Conservation (phyloP, 2,329 filamentous ascomycete genomes). For the Pseudovirgaria hyperparasitica region DNA sequence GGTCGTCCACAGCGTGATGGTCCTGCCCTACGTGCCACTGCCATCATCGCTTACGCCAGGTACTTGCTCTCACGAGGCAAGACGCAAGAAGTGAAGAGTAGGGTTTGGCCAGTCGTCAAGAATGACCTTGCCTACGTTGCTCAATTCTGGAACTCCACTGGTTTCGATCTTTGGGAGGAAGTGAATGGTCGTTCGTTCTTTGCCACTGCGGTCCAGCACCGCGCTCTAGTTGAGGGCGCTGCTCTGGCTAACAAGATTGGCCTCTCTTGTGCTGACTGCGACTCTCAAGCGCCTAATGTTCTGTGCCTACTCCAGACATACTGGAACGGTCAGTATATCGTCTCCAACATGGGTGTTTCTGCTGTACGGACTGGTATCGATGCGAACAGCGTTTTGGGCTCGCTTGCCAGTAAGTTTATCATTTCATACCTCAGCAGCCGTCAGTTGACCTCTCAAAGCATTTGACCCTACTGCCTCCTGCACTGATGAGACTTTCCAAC, state of each 20-base stretch:
- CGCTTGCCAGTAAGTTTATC: no score
- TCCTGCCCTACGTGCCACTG: constrained; percentile 61
- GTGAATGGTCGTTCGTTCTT: constrained; percentile 68
- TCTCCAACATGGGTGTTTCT: constrained; percentile 52
- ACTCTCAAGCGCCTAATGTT: constrained; percentile 53
- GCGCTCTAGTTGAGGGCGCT: constrained; percentile 51
- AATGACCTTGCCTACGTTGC: constrained; percentile 68
- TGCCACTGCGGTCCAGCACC: constrained; percentile 56
- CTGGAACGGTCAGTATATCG: constrained; percentile 54
- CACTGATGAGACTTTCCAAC: constrained; percentile 62
- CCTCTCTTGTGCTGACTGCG: constrained; percentile 46
- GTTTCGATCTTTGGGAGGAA: constrained; percentile 77
- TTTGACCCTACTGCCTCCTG: constrained; percentile 58
- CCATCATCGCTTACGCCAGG: constrained; percentile 59
- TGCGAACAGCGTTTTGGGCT: constrained; percentile 49
- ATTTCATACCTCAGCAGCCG: no score
- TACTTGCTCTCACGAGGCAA: constrained; percentile 56
- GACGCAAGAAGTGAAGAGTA: constrained; percentile 23
- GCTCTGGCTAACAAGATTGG: constrained; percentile 52
- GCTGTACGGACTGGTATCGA: constrained; percentile 56
- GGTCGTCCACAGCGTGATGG: constrained; percentile 71
- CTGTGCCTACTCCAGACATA: constrained; percentile 64
- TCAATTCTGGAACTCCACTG: constrained; percentile 50
- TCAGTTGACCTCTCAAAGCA: constrained; percentile 41
- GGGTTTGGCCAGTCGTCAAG: constrained; percentile 59